Evolutionary conservation across 1,284 basidiomycete species (phyloP), one percentile per base, ranked within the genome.

Genomic region (Apiotrichum domesticum): DNA sequence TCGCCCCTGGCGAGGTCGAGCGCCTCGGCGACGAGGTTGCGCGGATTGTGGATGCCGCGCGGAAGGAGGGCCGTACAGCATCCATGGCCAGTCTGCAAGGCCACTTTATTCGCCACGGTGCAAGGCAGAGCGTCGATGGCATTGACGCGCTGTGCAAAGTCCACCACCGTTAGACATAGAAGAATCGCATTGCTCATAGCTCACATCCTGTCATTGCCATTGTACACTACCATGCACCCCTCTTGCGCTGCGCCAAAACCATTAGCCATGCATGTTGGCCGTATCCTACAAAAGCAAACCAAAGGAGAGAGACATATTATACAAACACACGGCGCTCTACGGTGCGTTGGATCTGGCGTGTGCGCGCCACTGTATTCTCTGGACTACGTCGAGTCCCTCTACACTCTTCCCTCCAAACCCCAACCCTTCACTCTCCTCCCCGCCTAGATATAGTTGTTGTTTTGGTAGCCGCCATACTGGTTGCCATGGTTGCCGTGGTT

Each of bases 41-140:
- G 35, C 75, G 83, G 6, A 81, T 90, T 4, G 69, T 79, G 45
- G 77, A 79, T 10, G 81, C 83, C 62, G 81, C 81, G 70, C 69
- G 76, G 50, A 65, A 37, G 6, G 51, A 73, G 3, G 87, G 85
- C 0, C 78, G 79, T 63, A 77, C 82, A 35, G 81, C 95, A 56
- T 95, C 91, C 69, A 98, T 98, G 93, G 93, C 93, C 33, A 85
- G 87, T 39, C 77, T 98, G 56, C 93, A 98, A 69, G 93, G 93
- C 14, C 81, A 89, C 53, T 97, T 97, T 75, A 98, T 98, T 64
- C 81, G 88, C 57, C 84, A 83, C 67, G 79, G 78, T 39, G 82
- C 87, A 33, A 77, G 73, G 64, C 83, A 86, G 40, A 89, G 87
- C 11, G 73, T 91, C 4, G 72, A 63, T 46, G 79, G 77, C 41